Conservation (phyloP, 805 yeast genomes). For the Candida morakotiae region DNA sequence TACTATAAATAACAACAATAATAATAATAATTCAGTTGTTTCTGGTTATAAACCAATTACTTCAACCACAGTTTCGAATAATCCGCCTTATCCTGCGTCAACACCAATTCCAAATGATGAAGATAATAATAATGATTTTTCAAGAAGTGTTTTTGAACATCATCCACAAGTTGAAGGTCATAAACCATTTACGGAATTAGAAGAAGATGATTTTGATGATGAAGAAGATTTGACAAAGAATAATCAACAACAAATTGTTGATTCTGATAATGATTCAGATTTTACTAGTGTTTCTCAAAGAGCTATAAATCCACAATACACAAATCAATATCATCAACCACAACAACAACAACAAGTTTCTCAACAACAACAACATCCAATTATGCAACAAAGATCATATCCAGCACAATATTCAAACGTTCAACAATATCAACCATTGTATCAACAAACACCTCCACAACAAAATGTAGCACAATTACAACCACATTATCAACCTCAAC, state of each 20-base stretch:
- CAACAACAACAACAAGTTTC: conserved; percentile 16
- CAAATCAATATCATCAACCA: too few relatives aligned
- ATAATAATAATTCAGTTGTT: conserved; percentile 5
- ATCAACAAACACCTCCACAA: conserved; percentile 14
- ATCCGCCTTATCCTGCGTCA: conserved; percentile 2
- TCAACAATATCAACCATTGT: conserved; percentile 13
- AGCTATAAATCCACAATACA: conserved; percentile 59
- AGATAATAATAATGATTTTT: conserved; percentile 1
- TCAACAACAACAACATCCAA: too few relatives aligned
- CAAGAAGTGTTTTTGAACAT: conserved; percentile 37
- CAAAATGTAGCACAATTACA: conserved; percentile 16
- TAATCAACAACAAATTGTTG: conserved; percentile 5
- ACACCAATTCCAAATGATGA: not conserved
- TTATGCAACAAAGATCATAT: conserved; percentile 11
- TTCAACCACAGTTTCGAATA: not conserved
- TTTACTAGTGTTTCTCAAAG: conserved; percentile 79
- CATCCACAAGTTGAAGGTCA: conserved; percentile 45
- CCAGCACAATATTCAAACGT: conserved; percentile 13
- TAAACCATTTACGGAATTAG: conserved; percentile 41
- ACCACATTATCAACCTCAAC: conserved; percentile 11
- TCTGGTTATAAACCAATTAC: conserved; percentile 9
- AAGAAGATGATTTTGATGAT: conserved; percentile 18
- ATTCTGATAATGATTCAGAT: conserved; percentile 51
- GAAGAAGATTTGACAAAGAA: conserved; percentile 7
- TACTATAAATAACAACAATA: conserved; percentile 16